Conservation (phyloP, 192 early-diverging fungal genomes). For the Entomortierella lignicola region DNA sequence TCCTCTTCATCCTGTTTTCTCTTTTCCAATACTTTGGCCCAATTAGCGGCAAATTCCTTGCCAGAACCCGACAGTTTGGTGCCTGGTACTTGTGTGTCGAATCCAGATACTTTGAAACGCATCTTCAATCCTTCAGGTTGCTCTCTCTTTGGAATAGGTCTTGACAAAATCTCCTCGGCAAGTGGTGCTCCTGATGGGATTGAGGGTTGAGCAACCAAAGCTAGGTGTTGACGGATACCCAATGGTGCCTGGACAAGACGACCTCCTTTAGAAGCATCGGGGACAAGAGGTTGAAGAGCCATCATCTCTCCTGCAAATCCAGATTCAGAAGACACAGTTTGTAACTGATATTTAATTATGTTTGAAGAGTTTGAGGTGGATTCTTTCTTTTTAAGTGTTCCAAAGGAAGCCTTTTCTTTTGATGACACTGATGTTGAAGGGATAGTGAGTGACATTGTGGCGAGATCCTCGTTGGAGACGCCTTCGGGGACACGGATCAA, state of each 20-base stretch:
- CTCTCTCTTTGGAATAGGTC: slow-evolving; percentile 53
- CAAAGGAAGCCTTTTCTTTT: slow-evolving; percentile 6
- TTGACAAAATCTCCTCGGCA: slow-evolving; percentile 57
- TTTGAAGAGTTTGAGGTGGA: slow-evolving; percentile 8
- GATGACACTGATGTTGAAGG: slow-evolving; percentile 12
- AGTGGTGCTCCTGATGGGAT: slow-evolving; percentile 37
- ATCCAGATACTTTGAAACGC: slow-evolving; percentile 61
- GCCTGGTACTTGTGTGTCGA: slow-evolving; percentile 53
- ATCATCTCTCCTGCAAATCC: slow-evolving; percentile 50
- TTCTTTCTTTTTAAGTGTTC: slow-evolving; percentile 51
- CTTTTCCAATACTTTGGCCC: slow-evolving; percentile 38
- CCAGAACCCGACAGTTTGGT: slow-evolving; percentile 34
- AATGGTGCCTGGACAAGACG: slow-evolving; percentile 39
- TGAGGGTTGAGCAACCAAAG: slow-evolving; percentile 26
- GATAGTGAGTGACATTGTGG: slow-evolving; percentile 31
- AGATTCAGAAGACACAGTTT: slow-evolving; percentile 35
- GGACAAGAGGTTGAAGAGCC: slow-evolving; percentile 29
- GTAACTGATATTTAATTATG: slow-evolving; percentile 40
- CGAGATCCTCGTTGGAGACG: slow-evolving; percentile 42
- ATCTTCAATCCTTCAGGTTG: slow-evolving; percentile 63
- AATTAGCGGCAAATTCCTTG: slow-evolving; percentile 32
- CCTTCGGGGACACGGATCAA: slow-evolving; percentile 52
- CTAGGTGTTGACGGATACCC: slow-evolving; percentile 31
- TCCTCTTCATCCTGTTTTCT: slow-evolving; percentile 16
- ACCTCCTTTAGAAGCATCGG: slow-evolving; percentile 22